Base-by-base conservation (phyloP, 352 stramenopile species). In the Globisporangium splendens region DNA sequence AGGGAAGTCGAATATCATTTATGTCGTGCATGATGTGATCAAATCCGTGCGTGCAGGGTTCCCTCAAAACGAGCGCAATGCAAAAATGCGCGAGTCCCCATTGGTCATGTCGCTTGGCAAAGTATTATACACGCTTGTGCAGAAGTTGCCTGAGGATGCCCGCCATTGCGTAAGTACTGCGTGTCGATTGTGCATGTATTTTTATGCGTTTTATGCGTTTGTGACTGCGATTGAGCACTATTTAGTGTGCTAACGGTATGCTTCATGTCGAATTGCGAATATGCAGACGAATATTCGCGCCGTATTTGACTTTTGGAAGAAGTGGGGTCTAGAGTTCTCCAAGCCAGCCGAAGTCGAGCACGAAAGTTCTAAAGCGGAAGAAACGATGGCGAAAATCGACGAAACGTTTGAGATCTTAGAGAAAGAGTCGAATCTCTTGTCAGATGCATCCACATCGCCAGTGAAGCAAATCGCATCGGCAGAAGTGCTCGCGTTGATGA, bases 21-120 rank as follows among this genome's bases (percentile, higher is more conserved):
- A 88, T 55, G 72, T 95, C 33, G 83, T 89, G 38, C 85, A 95
- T 59, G 85, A 95, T 62, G 83, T 93, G 10, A 71, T 95, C 55
- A 92, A 92, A 49, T 67, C 68, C 0, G 74, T 95, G 28, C 83
- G 85, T 50, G 83, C 79, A 15, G 82, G 69, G 54, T 89, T 68
- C 46, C 81, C 72, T 8, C 83, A 86, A 53, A 80, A 87, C 12
- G 79, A 93, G 28, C 81, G 81, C 56, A 93, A 92, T 69, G 67
- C 56, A 8, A 87, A 86, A 53, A 92, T 94, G 80, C 77, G 68
- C 49, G 75, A 83, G 49, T 90, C 85, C 22, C 68, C 62, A 7
- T 56, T 95, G 17, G 77, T 95, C 14, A 44, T 66, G 2, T 86
- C 81, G n/a, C 65, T 91, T 18, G 69, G 89, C 56, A 82, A 83